Conservation (phyloP, 192 early-diverging fungal genomes). For the Rhizophagus clarus region DNA sequence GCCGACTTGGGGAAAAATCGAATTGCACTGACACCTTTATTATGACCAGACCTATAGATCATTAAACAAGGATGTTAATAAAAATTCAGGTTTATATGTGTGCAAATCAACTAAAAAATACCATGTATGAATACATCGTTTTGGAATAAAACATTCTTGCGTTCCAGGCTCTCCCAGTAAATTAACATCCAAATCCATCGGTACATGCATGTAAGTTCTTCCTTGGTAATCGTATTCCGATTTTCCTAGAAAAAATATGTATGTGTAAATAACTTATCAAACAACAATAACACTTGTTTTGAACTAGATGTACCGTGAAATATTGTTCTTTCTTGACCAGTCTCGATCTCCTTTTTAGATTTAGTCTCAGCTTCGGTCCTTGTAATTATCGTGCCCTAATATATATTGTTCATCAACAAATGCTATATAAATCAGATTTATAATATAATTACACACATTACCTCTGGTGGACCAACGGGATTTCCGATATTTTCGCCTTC, state of each 20-base stretch:
- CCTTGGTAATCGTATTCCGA: conserved; percentile 89
- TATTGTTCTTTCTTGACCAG: conserved; percentile 72
- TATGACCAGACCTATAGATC: conserved; percentile 67
- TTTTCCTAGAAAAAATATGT: conserved; percentile 37
- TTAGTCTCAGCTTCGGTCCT: conserved; percentile 31
- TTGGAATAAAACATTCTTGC: conserved; percentile 86
- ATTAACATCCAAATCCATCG: conserved; percentile 84
- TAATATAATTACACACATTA: conserved; percentile 32
- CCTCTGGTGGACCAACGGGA: conserved; percentile 56
- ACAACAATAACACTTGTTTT: background rate
- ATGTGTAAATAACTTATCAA: background rate
- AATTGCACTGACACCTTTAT: conserved; percentile 88
- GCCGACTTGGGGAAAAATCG: conserved; percentile 88
- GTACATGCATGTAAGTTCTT: conserved; percentile 95
- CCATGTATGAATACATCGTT: conserved; percentile 87
- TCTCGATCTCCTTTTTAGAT: conserved; percentile 39
- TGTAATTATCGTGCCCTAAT: conserved; percentile 45
- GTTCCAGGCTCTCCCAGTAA: conserved; percentile 69
- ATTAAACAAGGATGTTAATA: background rate
- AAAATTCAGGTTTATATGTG: background rate
- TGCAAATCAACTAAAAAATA: background rate
- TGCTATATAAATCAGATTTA: background rate
- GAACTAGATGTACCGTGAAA: conserved; percentile 71
- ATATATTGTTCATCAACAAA: background rate
- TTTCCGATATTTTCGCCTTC: conserved; percentile 76